Base-by-base conservation (phyloP, 2,329 filamentous ascomycete species). In the Ustulina deusta region DNA sequence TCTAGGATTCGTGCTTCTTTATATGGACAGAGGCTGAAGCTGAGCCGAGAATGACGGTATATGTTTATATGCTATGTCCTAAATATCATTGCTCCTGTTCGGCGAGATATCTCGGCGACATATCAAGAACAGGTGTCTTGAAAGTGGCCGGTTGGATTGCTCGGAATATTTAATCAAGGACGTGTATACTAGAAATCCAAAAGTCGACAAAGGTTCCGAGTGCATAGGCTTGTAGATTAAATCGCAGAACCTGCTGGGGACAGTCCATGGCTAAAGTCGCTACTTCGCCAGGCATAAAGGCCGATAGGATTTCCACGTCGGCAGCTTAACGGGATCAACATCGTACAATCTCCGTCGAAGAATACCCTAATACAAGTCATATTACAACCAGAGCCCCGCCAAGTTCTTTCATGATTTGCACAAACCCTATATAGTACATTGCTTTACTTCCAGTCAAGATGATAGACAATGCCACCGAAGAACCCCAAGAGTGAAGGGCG, bases 81-180 rank as follows among this genome's bases (percentile, higher is more conserved):
- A n/a, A n/a, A n/a, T n/a, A n/a, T n/a, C n/a, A n/a, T n/a, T n/a
- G n/a, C n/a, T n/a, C n/a, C n/a, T 40, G 40, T 40, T 22, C 67
- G 69, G 72, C 27, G 63, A 72, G 32, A 65, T 72, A 65, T 44
- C 32, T 70, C 71, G 69, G 68, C 55, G 66, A 72, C 63, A 69
- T 73, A 57, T 56, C 32, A 10, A 5, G 20, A 6, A 32, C 17
- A 29, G 17, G n/a, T 40, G 32, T n/a, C 25, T 38, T 32, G 10
- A 55, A 65, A 62, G 62, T 59, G 25, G 13, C 62, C 62, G 57
- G 22, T 52, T 36, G 22, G 20, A 7, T 27, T 58, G 10, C 22
- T 52, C 46, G 46, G 48, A 17, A 29, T 36, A 10, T 38, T 65
- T n/a, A 34, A 32, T 48, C 9, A 40, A 44, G 15, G 38, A 17